phyloP scores from a whole-genome alignment of 495 filamentous ascomycete genomes.

The Amphirosellinia nigrospora region DNA sequence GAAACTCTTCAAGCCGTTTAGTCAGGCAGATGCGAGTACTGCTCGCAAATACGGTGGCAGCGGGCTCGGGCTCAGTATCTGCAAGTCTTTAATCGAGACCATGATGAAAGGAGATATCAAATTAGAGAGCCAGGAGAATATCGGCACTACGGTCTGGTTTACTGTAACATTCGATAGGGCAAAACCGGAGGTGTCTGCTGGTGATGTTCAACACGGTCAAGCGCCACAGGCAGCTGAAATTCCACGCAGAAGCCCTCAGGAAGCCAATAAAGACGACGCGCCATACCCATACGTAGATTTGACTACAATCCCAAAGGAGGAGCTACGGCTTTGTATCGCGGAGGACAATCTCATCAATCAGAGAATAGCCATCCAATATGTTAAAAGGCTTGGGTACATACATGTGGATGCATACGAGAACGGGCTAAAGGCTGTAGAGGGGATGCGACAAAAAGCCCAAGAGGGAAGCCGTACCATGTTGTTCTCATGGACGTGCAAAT shows the following conservation, averaged over 20 bases:
- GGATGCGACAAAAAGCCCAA: slow-evolving; percentile 69
- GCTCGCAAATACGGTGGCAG: slow-evolving; percentile 89
- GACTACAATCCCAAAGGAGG: slow-evolving; percentile 70
- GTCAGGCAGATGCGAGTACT: slow-evolving; percentile 86
- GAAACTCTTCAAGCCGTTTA: slow-evolving; percentile 89
- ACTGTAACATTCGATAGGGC: slow-evolving; percentile 83
- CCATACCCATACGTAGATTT: slow-evolving; percentile 65
- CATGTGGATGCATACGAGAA: slow-evolving; percentile 83
- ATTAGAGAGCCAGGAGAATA: slow-evolving; percentile 75
- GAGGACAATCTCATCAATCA: slow-evolving; percentile 94
- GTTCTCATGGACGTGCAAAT: slow-evolving; percentile 97
- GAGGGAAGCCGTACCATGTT: slow-evolving; percentile 77
- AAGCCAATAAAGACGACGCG: slow-evolving; percentile 45
- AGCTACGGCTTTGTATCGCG: slow-evolving; percentile 85
- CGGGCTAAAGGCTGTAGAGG: slow-evolving; percentile 84
- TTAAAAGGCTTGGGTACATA: slow-evolving; percentile 79
- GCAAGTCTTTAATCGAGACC: slow-evolving; percentile 92
- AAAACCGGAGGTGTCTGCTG: slow-evolving; percentile 53
- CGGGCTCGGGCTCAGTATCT: slow-evolving; percentile 89
- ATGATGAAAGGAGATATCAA: slow-evolving; percentile 85
- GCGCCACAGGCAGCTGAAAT: slow-evolving; percentile 36
- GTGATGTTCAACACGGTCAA: slow-evolving; percentile 51
- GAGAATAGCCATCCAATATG: slow-evolving; percentile 89
- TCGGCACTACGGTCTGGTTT: slow-evolving; percentile 87
- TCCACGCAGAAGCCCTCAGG: slow-evolving; percentile 47